phyloP scores from a whole-genome alignment of 306 rosid species.

The Spatholobus suberectus region DNA sequence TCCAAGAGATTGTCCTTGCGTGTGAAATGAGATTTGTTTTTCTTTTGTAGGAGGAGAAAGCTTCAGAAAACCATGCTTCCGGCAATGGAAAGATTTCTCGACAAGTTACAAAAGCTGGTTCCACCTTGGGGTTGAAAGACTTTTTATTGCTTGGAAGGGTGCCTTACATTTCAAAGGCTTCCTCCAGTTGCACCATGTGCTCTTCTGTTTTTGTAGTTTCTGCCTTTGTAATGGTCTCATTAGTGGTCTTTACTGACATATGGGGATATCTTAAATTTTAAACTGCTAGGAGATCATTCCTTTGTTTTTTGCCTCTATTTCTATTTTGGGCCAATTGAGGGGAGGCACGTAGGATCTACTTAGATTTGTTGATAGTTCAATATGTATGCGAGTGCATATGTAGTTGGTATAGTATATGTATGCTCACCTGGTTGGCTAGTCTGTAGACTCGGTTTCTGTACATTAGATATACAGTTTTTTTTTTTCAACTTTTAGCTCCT shows the following conservation, averaged over 20 bases:
- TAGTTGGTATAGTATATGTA: conserved; percentile 42
- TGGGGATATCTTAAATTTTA: conserved; percentile 61
- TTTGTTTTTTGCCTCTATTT: conserved; percentile 39
- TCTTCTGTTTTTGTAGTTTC: conserved; percentile 52
- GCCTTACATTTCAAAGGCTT: conserved; percentile 39
- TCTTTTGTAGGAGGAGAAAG: conserved; percentile 57
- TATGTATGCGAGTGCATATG: conserved; percentile 4
- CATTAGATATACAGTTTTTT: conserved; percentile 1
- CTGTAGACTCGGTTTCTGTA: conserved; percentile 33
- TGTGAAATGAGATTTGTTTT: conserved; percentile 41
- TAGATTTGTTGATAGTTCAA: conserved; percentile 38
- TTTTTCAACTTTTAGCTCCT: not conserved
- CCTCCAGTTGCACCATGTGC: conserved; percentile 41
- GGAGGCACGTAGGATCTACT: conserved; percentile 44
- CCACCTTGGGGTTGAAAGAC: conserved; percentile 31
- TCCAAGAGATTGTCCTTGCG: conserved; percentile 8
- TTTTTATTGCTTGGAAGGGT: conserved; percentile 42
- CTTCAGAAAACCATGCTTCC: conserved; percentile 42
- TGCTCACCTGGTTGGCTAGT: conserved; percentile 24
- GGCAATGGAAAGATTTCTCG: conserved; percentile 37
- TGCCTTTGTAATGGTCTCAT: conserved; percentile 46
- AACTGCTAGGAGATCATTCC: conserved; percentile 43
- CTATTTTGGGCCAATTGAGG: conserved; percentile 38
- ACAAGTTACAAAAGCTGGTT: conserved; percentile 28
- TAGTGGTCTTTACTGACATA: conserved; percentile 55